Evolutionary conservation across 1,139 yeast species (phyloP).

Genomic region (Barnettozyma hawaiiensis): DNA sequence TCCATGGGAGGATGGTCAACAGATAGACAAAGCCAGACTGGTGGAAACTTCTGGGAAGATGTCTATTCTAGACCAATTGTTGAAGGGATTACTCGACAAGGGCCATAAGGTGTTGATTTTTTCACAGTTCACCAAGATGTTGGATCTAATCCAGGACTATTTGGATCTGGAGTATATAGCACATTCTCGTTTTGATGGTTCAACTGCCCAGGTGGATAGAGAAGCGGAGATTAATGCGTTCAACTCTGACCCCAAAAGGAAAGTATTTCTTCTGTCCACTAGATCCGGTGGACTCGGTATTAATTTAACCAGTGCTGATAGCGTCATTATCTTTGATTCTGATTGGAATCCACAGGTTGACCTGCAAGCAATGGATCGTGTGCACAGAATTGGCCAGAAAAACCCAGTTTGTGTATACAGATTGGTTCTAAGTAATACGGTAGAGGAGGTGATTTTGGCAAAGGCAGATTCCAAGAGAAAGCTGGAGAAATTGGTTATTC

Average conservation of each 20-base stretch:
- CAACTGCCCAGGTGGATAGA: conserved; percentile 58
- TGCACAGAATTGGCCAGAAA: conserved; percentile 87
- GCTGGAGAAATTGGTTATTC: conserved; percentile 77
- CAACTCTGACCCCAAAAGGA: conserved; percentile 30
- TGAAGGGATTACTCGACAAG: conserved; percentile 40
- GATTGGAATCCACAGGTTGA: conserved; percentile 99
- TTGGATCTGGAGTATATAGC: conserved; percentile 40
- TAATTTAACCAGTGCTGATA: conserved; percentile 80
- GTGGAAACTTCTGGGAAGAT: conserved; percentile 63
- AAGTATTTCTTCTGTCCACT: conserved; percentile 72
- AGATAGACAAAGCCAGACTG: conserved; percentile 32
- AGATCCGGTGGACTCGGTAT: conserved; percentile 95
- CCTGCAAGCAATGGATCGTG: conserved; percentile 92
- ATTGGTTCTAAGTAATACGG: conserved; percentile 67
- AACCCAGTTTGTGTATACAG: conserved; percentile 80
- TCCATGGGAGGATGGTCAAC: conserved; percentile 53
- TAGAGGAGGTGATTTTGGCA: conserved; percentile 75
- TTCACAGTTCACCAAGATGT: conserved; percentile 75
- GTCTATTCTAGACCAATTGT: conserved; percentile 59
- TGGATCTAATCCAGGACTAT: conserved; percentile 76
- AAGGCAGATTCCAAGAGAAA: conserved; percentile 75
- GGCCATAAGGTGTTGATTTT: conserved; percentile 73
- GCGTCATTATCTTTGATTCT: conserved; percentile 83
- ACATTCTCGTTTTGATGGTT: conserved; percentile 72
- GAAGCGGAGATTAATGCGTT: conserved; percentile 59